phyloP scores from a whole-genome alignment of 2,329 filamentous ascomycete genomes.

The Diaporthe longicolla region DNA sequence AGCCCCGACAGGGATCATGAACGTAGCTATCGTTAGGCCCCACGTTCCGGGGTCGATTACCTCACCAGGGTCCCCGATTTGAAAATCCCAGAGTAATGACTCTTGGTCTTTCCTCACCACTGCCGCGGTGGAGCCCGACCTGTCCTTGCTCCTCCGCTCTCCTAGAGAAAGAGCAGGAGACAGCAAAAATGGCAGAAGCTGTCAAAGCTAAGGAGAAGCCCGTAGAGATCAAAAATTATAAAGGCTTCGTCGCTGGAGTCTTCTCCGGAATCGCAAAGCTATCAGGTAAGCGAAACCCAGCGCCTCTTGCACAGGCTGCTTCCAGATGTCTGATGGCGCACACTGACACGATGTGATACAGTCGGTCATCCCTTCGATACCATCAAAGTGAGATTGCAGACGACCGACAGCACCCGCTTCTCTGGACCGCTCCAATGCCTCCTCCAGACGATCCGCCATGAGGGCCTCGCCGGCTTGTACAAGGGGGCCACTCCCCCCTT shows the following conservation, averaged over 20 bases:
- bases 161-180: conserved; percentile 16
- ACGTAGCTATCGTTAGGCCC: background rate
- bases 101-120: background rate
- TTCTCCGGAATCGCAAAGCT: conserved; percentile 95
- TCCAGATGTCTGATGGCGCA: background rate
- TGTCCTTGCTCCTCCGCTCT: conserved; percentile 8
- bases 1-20: conserved; percentile 15
- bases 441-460: conserved; percentile 85
- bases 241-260: conserved; percentile 96
- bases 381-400: conserved; percentile 95
- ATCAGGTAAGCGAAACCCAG: conserved; percentile 69
- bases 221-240: conserved; percentile 75
- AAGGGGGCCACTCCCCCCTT: conserved; percentile 94
- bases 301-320: background rate
- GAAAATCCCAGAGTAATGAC: conserved; percentile 16
- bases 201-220: conserved; percentile 51
- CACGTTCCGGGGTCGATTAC: conserved; percentile 36
- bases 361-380: conserved; percentile 90
- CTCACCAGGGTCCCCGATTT: conserved; percentile 31
- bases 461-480: conserved; percentile 89
- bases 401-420: conserved; percentile 83
- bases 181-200: conserved; percentile 36
- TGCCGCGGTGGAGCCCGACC: background rate
- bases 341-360: conserved; percentile 46
- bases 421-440: conserved; percentile 88